Conservation (phyloP, 805 yeast genomes). For the Myxozyma lipomycoides region DNA sequence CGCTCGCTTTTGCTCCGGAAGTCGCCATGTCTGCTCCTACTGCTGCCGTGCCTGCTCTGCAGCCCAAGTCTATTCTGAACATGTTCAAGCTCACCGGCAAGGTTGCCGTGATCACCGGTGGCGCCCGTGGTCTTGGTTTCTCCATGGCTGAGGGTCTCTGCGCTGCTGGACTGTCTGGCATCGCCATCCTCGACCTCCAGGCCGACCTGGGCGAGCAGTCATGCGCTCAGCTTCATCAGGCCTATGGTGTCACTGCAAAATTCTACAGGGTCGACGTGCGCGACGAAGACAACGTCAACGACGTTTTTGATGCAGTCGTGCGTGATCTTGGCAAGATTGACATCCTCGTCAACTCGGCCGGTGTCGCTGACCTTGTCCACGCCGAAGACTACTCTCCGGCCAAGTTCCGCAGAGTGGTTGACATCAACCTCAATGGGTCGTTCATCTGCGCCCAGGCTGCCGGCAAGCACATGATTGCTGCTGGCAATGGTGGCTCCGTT, state of each 20-base stretch:
- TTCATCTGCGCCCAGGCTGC: slow-evolving; percentile 64
- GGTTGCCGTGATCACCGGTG: slow-evolving; percentile 63
- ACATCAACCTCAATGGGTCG: slow-evolving; percentile 63
- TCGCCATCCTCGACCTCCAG: slow-evolving; percentile 53
- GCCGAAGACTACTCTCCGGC: slow-evolving; percentile 65
- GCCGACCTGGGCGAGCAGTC: slow-evolving; percentile 60
- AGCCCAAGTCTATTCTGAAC: slow-evolving; percentile 39
- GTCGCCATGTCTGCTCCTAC: too few species aligned
- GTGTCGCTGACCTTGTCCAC: slow-evolving; percentile 63
- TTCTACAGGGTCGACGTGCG: slow-evolving; percentile 63
- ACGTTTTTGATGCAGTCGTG: slow-evolving; percentile 50
- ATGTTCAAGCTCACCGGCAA: slow-evolving; percentile 58
- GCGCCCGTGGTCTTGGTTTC: slow-evolving; percentile 63
- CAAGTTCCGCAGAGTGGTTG: slow-evolving; percentile 60
- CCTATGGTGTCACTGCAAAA: slow-evolving; percentile 55
- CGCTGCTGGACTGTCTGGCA: slow-evolving; percentile 52
- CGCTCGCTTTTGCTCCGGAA: too few species aligned
- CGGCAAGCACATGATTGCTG: slow-evolving; percentile 60
- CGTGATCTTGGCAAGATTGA: slow-evolving; percentile 54
- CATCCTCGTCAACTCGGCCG: slow-evolving; percentile 60
- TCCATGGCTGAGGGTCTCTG: slow-evolving; percentile 59
- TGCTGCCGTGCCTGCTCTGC: slow-evolving; percentile 19
- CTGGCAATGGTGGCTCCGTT: slow-evolving; percentile 53
- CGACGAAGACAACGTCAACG: slow-evolving; percentile 47
- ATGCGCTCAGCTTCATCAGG: slow-evolving; percentile 50